Base-by-base conservation (phyloP, 2,329 filamentous ascomycete species). In the Colletotrichum aenigma region DNA sequence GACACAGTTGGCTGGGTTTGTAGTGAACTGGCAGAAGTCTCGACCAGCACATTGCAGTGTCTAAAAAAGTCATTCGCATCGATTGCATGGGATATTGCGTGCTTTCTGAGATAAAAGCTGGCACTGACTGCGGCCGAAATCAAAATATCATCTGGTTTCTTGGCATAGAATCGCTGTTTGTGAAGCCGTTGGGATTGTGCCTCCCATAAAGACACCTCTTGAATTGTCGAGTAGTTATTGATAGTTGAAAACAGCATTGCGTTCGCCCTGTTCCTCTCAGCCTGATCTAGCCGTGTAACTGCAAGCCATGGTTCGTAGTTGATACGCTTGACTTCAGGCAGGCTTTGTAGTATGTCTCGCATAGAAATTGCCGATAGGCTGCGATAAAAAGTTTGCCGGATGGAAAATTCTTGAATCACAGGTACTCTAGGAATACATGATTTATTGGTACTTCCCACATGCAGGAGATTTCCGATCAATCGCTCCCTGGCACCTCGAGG, bases 1-100 rank as follows among this genome's bases (percentile, higher is more conserved):
- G 9, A 12, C 9, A n/a, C 3, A n/a, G 38, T 1, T n/a, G 9
- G 5, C 18, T n/a, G 18, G 18, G 18, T 4, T 43, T 43, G 18
- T 6, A 12, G 5, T 43, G 38, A 43, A n/a, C 18, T 43, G 3
- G 38, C 3, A 43, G 38, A n/a, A 43, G 8, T 5, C 9, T n/a
- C 18, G 0, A 12, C n/a, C 9, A 10, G 18, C 38, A 43, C 0
- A n/a, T 43, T n/a, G 5, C 3, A 43, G 9, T 43, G 18, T 1
- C 5, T 12, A 9, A 43, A 43, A 43, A 43, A 43, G 38, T 43
- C 18, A 6, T 6, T 43, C 38, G 38, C 38, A 43, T 43, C 18
- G 18, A 43, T 43, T 43, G 18, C 18, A 6, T 43, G 18, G 1
- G 38, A 10, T 12, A 43, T 43, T 12, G 38, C 38, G 18, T n/a